phyloP scores from a whole-genome alignment of 352 stramenopile species.

The Stramenopiles sp. region DNA sequence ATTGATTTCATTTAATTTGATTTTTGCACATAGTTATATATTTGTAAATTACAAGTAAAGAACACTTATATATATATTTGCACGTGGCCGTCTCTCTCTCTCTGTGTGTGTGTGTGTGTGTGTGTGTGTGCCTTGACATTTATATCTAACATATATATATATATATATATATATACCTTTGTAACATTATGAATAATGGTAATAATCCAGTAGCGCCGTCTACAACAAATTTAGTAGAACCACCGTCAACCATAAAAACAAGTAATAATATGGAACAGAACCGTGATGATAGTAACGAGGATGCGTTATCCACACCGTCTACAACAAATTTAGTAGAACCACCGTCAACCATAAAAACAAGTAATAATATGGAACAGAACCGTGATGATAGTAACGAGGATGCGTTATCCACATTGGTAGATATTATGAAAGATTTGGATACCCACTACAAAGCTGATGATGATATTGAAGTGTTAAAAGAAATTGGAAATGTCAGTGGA shows the following conservation, averaged over 20 bases:
- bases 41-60: too few species aligned
- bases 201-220: neutral
- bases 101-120: too few species aligned
- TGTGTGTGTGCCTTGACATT: neutral
- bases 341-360: too few species aligned
- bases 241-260: too few species aligned
- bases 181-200: neutral
- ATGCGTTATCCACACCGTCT: neutral
- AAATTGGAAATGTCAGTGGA: neutral
- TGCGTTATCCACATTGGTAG: neutral
- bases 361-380: too few species aligned
- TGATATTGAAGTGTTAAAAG: neutral
- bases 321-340: too few species aligned
- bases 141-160: neutral
- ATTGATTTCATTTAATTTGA: too few species aligned
- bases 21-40: too few species aligned
- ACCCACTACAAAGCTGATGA: conserved; percentile 4
- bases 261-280: too few species aligned
- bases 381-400: neutral
- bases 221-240: neutral
- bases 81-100: too few species aligned
- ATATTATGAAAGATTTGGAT: conserved; percentile 8
- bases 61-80: too few species aligned
- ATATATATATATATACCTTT: too few species aligned
- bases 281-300: neutral